Evolutionary conservation across 1,284 basidiomycete genomes (phyloP).

Genomic region (Golubevia sp.): DNA sequence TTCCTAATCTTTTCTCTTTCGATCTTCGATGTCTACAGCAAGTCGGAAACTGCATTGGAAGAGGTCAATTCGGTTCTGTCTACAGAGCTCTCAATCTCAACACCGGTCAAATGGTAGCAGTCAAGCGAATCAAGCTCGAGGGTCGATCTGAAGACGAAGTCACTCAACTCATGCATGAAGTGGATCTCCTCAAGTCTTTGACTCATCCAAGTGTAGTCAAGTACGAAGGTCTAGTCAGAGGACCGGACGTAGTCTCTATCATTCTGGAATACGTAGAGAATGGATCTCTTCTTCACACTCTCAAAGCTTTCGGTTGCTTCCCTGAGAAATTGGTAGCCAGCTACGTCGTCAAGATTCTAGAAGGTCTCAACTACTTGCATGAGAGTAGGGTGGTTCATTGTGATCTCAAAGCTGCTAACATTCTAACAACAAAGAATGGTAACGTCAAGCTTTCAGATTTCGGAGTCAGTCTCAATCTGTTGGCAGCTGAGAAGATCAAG

Average conservation of each 20-base stretch:
- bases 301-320: slow-evolving; percentile 87
- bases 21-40: slow-evolving; percentile 68
- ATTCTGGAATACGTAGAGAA: slow-evolving; percentile 95
- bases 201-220: slow-evolving; percentile 92
- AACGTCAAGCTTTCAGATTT: slow-evolving; percentile 68
- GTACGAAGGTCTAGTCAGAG: slow-evolving; percentile 92
- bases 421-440: slow-evolving; percentile 67
- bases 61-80: slow-evolving; percentile 93
- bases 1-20: slow-evolving; percentile 10
- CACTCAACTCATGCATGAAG: slow-evolving; percentile 84
- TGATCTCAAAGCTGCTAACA: slow-evolving; percentile 68
- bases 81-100: slow-evolving; percentile 90
- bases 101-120: slow-evolving; percentile 90
- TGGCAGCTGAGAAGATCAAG: slow-evolving; percentile 72
- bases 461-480: slow-evolving; percentile 63
- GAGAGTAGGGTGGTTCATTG: slow-evolving; percentile 68
- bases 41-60: slow-evolving; percentile 92
- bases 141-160: slow-evolving; percentile 80
- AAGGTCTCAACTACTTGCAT: slow-evolving; percentile 87
- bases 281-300: slow-evolving; percentile 84
- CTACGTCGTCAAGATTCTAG: slow-evolving; percentile 90
- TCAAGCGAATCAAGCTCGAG: slow-evolving; percentile 85
- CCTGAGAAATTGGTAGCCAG: slow-evolving; percentile 85
- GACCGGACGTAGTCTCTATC: slow-evolving; percentile 83
- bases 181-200: slow-evolving; percentile 83